These are phyloP conservation scores for Hondaea fermentalgiana DNA, from an alignment of 108 stramenopile species.

Conservation along the genomic window DNA sequence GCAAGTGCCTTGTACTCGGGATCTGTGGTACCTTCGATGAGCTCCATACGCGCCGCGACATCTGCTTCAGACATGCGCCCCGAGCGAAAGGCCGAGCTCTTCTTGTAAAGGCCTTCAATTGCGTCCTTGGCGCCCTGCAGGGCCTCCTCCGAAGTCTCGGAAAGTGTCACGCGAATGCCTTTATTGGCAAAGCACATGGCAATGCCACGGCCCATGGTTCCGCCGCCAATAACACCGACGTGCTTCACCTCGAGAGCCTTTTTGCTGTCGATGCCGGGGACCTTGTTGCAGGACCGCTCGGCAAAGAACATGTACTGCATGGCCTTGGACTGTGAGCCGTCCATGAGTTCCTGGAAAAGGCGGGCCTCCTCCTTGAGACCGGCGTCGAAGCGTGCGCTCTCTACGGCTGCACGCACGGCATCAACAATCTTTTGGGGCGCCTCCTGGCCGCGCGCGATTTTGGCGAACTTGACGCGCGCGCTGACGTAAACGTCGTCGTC, in stretches of 20 bases:
- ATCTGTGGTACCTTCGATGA: background rate
- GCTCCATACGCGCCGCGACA: background rate
- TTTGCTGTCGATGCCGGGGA: background rate
- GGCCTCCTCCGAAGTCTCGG: conserved; percentile 53
- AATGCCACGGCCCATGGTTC: conserved; percentile 95
- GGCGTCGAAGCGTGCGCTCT: background rate
- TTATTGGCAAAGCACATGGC: conserved; percentile 80
- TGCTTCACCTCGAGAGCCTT: background rate
- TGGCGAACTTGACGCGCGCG: background rate
- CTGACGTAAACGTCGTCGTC: background rate
- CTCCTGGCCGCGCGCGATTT: background rate
- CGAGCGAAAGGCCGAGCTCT: conserved; percentile 26
- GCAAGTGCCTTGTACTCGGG: conserved; percentile 45
- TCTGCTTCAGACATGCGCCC: conserved; percentile 27
- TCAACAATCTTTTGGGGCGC: conserved; percentile 41
- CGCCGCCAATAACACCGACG: conserved; percentile 84
- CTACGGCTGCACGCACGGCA: conserved; percentile 55
- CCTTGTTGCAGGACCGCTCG: conserved; percentile 57
- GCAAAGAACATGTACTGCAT: conserved; percentile 87
- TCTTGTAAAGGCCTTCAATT: conserved; percentile 17
- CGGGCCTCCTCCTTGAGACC: conserved; percentile 33
- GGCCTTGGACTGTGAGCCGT: conserved; percentile 65
- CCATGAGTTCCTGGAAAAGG: conserved; percentile 58
- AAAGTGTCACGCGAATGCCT: conserved; percentile 69
- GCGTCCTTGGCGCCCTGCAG: conserved; percentile 23